Base-by-base conservation (phyloP, 768 basidiomycete species). In the Trametes gibbosa region DNA sequence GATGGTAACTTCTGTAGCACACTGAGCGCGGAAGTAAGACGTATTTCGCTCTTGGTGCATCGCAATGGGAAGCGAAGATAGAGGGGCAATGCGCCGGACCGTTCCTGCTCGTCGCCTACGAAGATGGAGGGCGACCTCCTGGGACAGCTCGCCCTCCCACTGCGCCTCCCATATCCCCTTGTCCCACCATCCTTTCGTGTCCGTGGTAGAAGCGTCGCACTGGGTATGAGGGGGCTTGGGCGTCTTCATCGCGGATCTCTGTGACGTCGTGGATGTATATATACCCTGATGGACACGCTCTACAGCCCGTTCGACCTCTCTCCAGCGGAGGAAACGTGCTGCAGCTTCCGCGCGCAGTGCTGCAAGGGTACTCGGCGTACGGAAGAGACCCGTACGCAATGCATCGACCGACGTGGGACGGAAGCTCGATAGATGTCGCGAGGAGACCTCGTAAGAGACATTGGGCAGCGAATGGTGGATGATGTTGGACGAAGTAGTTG, bases 321-420 rank as follows among this genome's bases (percentile, higher is more conserved):
- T 76, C 88, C 88, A 90, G 29, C 81, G 80, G 56, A 89, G 69
- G 70, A 89, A 90, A 19, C 88, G 80, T 57, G 88, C 85, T 0
- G 83, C 78, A 0, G 86, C 87, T 69, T 89, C 88, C 17, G 71
- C 74, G 34, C 89, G 81, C 29, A 90, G 74, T 1, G 76, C 67
- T 1, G 78, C 74, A 12, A 89, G 75, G 0, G 79, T 85, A 58
- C 84, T 85, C 0, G 87, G 86, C 1, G 84, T 81, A 61, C 78
- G 82, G 70, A 90, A 87, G 13, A 90, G 72, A 12, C 84, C 85
- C 27, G 69, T 69, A 13, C 86, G 82, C 10, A 90, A 77, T 0
- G 82, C 78, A 8, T 76, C 67, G 1, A 79, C 65, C 1, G 83
- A 79, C 3, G 74, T 61, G 23, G 87, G 87, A 7, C 75, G 75